Percentiles rank a stretch among this genome's conserved stretches.
Conservation (phyloP, 768 basidiomycete genomes). For the Russula compacta region DNA sequence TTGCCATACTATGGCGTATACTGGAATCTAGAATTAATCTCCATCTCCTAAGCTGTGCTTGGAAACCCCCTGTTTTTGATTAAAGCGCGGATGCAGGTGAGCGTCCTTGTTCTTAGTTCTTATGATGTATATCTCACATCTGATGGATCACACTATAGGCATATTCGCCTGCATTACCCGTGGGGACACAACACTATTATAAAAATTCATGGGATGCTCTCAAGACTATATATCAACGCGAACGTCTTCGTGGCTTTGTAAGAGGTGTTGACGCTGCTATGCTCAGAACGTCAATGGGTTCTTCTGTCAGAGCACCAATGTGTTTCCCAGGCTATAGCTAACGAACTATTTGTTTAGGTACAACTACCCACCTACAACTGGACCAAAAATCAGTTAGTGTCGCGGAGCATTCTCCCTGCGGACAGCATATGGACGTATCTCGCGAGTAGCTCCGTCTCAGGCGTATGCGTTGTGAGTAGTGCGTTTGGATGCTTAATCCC, state of each 20-base stretch:
- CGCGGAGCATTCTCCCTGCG: conserved; percentile 56
- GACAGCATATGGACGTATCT: conserved; percentile 84
- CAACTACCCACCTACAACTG: conserved; percentile 96
- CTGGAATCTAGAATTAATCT: neutral
- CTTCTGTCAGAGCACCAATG: conserved; percentile 43
- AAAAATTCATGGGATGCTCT: conserved; percentile 78
- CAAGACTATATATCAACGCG: conserved; percentile 64
- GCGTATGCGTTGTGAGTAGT: conserved; percentile 75
- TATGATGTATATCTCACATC: neutral
- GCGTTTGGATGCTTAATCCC: neutral
- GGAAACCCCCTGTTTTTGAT: conserved; percentile 92
- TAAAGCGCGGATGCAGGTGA: conserved; percentile 94
- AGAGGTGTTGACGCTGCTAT: conserved; percentile 93
- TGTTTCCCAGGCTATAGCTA: neutral
- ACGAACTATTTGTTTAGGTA: conserved; percentile 40
- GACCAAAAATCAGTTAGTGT: conserved; percentile 73
- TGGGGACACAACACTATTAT: conserved; percentile 92
- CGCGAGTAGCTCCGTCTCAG: conserved; percentile 80
- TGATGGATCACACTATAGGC: conserved; percentile 39
- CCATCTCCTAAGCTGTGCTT: conserved; percentile 42
- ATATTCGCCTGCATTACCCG: conserved; percentile 88
- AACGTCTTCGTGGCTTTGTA: conserved; percentile 70
- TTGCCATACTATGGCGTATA: neutral
- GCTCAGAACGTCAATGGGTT: conserved; percentile 90
- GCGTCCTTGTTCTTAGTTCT: conserved; percentile 7